Base-by-base conservation (phyloP, 1,139 yeast species). In the Nakaseomyces glabratus region DNA sequence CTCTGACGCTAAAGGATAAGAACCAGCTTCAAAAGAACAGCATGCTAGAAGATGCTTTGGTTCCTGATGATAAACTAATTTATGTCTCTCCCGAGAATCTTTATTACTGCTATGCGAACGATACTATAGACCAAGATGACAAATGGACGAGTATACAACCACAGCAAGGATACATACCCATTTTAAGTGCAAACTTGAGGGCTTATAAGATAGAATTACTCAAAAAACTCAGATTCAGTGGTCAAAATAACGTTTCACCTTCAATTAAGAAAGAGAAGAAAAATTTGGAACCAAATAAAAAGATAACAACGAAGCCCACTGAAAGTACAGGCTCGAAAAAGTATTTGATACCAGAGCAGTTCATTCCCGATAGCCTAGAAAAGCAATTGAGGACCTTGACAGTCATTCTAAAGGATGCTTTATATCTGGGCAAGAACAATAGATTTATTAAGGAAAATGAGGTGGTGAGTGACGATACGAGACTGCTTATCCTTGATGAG, bases 151-250 rank as follows among this genome's bases (percentile, higher is more conserved):
- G 55, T 29, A 35, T 35, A 9, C 22, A 15, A 6, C 43, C 41
- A 20, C 44, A 39, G 33, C 44, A 44, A 2, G 56, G 57, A 1
- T 52, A 35, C 35, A 40, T 53, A 7, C 58, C 58, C 3, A 48
- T 54, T 20, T 35, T 53, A 14, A 24, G 12, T 11, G 28, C 28
- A 4, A 24, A 24, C 4, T 11, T 24, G 5, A 20, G 16, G 19
- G 11, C 19, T 2, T 24, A 15, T 10, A 24, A 26, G 15, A 14
- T 23, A 10, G 20, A 18, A 17, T 18, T 25, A 15, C 3, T 18
- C 17, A 19, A 16, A 8, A 24, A 24, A 3, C 4, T 12, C 10
- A 11, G 17, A 12, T 17, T 23, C 12, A 13, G 26, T 19, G 14
- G 19, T 31, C 11, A 16, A 11, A 17, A 12, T 14, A 7, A 12